Base-by-base conservation (phyloP, 345 rosid genomes). In the Salix exigua region DNA sequence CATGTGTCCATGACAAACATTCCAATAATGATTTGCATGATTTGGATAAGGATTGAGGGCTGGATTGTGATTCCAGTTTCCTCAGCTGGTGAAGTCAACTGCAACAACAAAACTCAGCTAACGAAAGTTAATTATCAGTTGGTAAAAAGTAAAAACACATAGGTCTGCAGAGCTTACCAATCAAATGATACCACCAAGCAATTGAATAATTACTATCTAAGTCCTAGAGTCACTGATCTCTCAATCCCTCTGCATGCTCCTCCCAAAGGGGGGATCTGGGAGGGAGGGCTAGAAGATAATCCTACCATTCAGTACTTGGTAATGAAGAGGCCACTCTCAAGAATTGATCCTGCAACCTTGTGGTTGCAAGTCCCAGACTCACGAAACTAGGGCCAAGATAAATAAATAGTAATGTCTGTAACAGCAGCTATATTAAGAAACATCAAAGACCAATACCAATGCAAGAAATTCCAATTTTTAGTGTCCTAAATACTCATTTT, bases 1-100 rank as follows among this genome's bases (percentile, higher is more conserved):
- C 92, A 90, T 6, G 92, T 85, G 75, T 90, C 94, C 90, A 89
- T 87, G 50, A 89, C 86, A 53, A 90, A 76, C 92, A 90, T 89
- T 63, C 89, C 92, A 44, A 88, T 66, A 40, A 86, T 35, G 68
- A 88, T 77, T 78, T 90, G 92, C 81, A 87, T 21, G 60, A 82
- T 66, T 73, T 86, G 95, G 79, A 83, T 51, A 35, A 69, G 80
- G 75, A 86, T 63, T 0, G 91, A 81, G 4, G 92, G 91, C 79
- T 91, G 95, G 48, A 69, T 70, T 44, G 77, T 78, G 60, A 71
- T 76, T 46, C 88, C 88, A 16, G 90, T 74, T 77, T 82, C 71
- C 71, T 84, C 83, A 8, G 84, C 77, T 5, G 80, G 80, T 4
- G 92, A 84, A 42, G 91, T 91, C 72, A 91, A 71, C 92, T 91